Evolutionary conservation across 352 stramenopile species (phyloP).

Genomic region (Globisporangium heterothallicum): DNA sequence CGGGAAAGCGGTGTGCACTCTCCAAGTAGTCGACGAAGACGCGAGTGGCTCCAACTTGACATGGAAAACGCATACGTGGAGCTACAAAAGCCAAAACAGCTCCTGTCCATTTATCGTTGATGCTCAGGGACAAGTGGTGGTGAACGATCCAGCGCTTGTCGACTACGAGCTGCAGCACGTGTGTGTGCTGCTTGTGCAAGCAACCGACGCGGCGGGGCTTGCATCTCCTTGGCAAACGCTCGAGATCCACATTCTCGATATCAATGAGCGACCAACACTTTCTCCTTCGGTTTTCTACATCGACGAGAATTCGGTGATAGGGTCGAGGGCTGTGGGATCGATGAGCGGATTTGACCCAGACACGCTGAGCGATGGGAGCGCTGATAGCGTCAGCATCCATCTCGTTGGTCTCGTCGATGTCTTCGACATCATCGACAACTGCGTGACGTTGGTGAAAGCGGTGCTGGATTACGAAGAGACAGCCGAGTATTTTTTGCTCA

Average conservation of each 20-base stretch:
- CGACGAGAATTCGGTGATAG: slow-evolving; percentile 2
- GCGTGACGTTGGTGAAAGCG: neutral
- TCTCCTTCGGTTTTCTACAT: slow-evolving; percentile 4
- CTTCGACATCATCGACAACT: slow-evolving; percentile 6
- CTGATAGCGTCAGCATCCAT: neutral
- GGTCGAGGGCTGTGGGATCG: neutral
- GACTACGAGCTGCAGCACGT: slow-evolving; percentile 8
- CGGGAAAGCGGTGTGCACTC: slow-evolving; percentile 1
- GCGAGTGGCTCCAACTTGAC: neutral
- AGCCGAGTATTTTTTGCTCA: slow-evolving; percentile 2
- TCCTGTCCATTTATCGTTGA: slow-evolving; percentile 4
- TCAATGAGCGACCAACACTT: slow-evolving; percentile 3
- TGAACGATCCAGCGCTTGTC: neutral
- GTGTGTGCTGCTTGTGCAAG: slow-evolving; percentile 1
- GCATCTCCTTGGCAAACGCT: slow-evolving; percentile 8
- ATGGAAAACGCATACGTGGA: slow-evolving; percentile 8
- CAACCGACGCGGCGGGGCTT: slow-evolving; percentile 4
- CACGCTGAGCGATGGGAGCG: neutral
- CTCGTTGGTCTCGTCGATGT: neutral
- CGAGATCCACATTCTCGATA: slow-evolving; percentile 5
- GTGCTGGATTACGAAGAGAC: slow-evolving; percentile 4
- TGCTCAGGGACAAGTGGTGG: neutral
- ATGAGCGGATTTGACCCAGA: slow-evolving; percentile 7
- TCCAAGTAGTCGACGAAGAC: slow-evolving; percentile 8
- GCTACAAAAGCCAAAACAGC: neutral